Base-by-base conservation (phyloP, 441 rosid genomes). In the Populus hybrid region DNA sequence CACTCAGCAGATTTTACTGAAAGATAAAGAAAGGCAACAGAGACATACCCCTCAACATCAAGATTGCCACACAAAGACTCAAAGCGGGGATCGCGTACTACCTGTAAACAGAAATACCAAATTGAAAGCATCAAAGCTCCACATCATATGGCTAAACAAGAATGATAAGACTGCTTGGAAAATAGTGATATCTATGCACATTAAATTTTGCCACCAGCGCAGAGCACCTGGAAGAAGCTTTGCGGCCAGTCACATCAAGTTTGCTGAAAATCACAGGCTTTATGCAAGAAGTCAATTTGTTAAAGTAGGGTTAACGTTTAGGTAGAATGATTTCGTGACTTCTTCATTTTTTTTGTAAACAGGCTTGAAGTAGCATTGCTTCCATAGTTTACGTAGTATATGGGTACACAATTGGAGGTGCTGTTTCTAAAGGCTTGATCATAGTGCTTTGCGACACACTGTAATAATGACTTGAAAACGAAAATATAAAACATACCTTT, bases 201-300 rank as follows among this genome's bases (percentile, higher is more conserved):
- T 70, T 21, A 73, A 67, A 74, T 77, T 78, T 57, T 12, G 77
- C 72, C 78, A 76, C 90, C 92, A 95, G 99, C 91, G 92, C 77
- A 86, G 92, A 84, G 97, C 99, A 77, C 93, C 99, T 85, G 98
- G 99, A 69, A 92, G 99, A 89, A 97, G 99, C 77, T 95, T 95
- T 67, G 98, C 94, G 64, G 99, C 93, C 77, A 97, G 85, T 72
- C 99, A 92, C 87, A 92, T 95, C 83, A 93, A 89, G 90, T 95
- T 95, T 78, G 97, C 99, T 61, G 98, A 95, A 79, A 93, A 95
- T 78, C 93, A 89, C 86, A 89, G 99, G 84, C 98, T 95, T 70
- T 93, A 91, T 86, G 93, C 98, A 8, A 88, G 99, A 86, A 95
- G 98, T 82, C 98, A 95, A 88, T 95, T 93, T 81, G 91, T 94